Evolutionary conservation across 768 basidiomycete species (phyloP), one percentile per base, ranked within the genome.

Genomic region (Artomyces pyxidatus): DNA sequence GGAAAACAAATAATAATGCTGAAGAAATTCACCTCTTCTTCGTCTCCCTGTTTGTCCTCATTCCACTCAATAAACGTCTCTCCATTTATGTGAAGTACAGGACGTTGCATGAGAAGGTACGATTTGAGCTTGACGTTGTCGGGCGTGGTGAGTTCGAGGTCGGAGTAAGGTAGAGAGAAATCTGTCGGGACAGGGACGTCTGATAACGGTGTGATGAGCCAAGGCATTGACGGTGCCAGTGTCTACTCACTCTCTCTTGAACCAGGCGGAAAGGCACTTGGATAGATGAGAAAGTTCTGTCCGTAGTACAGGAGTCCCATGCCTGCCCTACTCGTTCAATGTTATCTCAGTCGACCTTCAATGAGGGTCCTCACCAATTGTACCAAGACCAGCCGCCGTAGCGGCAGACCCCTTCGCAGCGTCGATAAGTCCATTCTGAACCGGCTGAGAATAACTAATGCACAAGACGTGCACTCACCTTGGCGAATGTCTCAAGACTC

Each of bases 231-330:
- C 27, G n/a, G 32, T n/a, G 17, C n/a, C n/a, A n/a, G n/a, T n/a
- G 8, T 14, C 6, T 5, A 51, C 69, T 51, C 50, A 88, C 91
- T 77, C 59, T 72, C 82, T 42, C 92, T 72, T 22, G 91, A 91
- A 1, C 91, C 91, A 4, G 81, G 76, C 47, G 88, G 83, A 42
- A 77, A 83, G 7, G 84, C 83, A 16, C 89, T 83, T 1, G 93
- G 93, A 63, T 95, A 97, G 62, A 97, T 94, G 45, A 97, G 72
- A 57, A 78, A 85, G 61, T 83, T 85, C 63, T 97, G 93, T 25
- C 87, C 89, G 56, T 86, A 85, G 65, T 86, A 92, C 16, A 91
- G 74, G 29, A 93, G 72, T 9, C 85, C 83, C 43, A 76, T 76
- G 50, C 81, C 86, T 88, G 55, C 19, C 2, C 8, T 21, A 21